Evolutionary conservation across 2,329 filamentous ascomycete genomes (phyloP).

Genomic region (Penicillium glabrum): DNA sequence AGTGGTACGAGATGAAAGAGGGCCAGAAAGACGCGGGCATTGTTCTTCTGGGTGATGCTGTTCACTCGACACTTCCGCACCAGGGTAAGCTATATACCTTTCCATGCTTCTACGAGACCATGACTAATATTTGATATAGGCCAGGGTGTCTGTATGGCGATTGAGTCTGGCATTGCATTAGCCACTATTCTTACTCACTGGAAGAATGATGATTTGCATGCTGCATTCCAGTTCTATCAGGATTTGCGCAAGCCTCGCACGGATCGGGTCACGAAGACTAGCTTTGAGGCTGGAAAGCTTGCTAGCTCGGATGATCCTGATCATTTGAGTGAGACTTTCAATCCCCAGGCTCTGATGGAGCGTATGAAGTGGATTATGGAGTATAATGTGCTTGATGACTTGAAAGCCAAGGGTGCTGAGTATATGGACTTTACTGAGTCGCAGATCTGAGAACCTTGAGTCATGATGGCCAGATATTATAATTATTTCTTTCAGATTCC

Average conservation of each 20-base stretch:
- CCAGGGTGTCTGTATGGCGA: slow-evolving; percentile 36
- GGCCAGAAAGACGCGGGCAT: slow-evolving; percentile 25
- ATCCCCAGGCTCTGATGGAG: slow-evolving; percentile 27
- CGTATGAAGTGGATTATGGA: slow-evolving; percentile 40
- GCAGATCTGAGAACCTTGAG: not conserved
- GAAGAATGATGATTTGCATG: slow-evolving; percentile 25
- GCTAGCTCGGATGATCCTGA: slow-evolving; percentile 36
- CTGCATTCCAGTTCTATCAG: slow-evolving; percentile 37
- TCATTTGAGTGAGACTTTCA: slow-evolving; percentile 26
- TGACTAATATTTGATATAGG: slow-evolving; percentile 13
- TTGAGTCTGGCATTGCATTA: slow-evolving; percentile 35
- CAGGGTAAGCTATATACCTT: slow-evolving; percentile 21
- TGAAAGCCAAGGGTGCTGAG: slow-evolving; percentile 21
- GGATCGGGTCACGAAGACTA: slow-evolving; percentile 34
- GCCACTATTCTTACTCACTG: slow-evolving; percentile 32
- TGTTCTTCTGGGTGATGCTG: slow-evolving; percentile 33
- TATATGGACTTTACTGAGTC: slow-evolving; percentile 17
- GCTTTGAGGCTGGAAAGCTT: slow-evolving; percentile 36
- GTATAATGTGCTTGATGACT: slow-evolving; percentile 33
- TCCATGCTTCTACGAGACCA: not conserved
- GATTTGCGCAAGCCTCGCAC: slow-evolving; percentile 38
- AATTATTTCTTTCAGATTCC: too few species aligned
- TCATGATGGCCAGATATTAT: not conserved
- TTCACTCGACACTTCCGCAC: slow-evolving; percentile 36
- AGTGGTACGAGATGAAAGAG: slow-evolving; percentile 32